These are phyloP conservation scores for Hypoxylon sp. DNA, from an alignment of 2,329 filamentous ascomycete species.

Conservation along the genomic window DNA sequence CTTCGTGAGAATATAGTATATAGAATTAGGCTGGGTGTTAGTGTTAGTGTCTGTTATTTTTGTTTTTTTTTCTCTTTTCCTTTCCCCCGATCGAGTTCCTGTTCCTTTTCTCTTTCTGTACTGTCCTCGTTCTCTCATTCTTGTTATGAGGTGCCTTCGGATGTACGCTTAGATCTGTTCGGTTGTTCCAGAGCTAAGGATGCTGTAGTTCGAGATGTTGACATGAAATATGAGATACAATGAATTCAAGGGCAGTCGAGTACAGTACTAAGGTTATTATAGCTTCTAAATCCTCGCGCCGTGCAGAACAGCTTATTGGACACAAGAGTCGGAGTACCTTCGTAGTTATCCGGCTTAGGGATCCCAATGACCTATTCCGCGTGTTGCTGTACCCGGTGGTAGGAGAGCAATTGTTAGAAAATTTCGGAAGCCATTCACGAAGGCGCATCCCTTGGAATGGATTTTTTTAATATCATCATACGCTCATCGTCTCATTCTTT, in stretches of 20 bases:
- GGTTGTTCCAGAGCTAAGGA: conserved; percentile 8
- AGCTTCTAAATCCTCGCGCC: background rate
- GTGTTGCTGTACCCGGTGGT: background rate
- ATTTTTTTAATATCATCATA: conserved; percentile 42
- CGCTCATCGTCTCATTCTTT: conserved; percentile 57
- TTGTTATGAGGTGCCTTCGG: conserved; percentile 26
- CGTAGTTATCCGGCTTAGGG: conserved; percentile 1
- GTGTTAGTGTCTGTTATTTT: conserved; percentile 22
- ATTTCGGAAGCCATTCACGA: background rate
- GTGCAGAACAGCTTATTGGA: conserved; percentile 1
- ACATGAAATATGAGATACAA: conserved; percentile 21
- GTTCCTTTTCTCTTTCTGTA: conserved; percentile 8
- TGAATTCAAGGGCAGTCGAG: conserved; percentile 3
- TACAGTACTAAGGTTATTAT: conserved; percentile 6
- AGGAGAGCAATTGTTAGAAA: background rate
- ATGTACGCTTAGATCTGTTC: conserved; percentile 18
- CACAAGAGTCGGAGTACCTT: background rate
- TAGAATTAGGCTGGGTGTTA: conserved; percentile 42
- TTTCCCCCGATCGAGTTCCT: conserved; percentile 9
- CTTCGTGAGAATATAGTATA: conserved; percentile 48
- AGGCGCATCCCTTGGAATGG: background rate
- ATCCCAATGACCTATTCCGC: background rate
- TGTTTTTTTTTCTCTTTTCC: conserved; percentile 4
- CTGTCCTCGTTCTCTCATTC: conserved; percentile 10
- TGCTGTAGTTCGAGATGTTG: conserved; percentile 11